phyloP scores from a whole-genome alignment of 176 grass and related monocot species.

The sorghum (Sorghum bicolor) region DNA sequence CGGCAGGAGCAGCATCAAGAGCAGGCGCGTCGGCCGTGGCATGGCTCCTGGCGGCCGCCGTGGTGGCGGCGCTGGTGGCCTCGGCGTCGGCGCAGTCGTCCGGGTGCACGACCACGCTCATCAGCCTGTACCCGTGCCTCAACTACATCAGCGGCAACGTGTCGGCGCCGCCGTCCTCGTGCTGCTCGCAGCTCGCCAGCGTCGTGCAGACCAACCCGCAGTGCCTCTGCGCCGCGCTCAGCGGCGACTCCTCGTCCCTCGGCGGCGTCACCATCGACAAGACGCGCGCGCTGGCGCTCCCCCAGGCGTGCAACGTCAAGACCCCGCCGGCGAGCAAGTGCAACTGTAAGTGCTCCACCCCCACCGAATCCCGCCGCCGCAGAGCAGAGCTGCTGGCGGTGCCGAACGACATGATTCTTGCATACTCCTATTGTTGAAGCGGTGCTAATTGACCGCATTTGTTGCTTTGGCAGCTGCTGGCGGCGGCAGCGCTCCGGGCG shows the following conservation, averaged over 20 bases:
- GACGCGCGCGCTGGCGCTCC: constrained; percentile 55
- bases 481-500: neutral
- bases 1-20: neutral
- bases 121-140: constrained; percentile 81
- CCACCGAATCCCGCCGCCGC: neutral
- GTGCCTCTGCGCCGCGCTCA: constrained; percentile 75
- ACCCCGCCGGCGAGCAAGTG: constrained; percentile 74
- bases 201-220: constrained; percentile 64
- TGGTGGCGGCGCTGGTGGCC: constrained; percentile 13
- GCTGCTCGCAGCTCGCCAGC: constrained; percentile 62
- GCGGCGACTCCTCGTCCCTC: constrained; percentile 36
- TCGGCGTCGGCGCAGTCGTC: constrained; percentile 54
- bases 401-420: too few species aligned
- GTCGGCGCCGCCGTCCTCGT: constrained; percentile 39
- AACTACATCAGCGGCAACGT: constrained; percentile 83
- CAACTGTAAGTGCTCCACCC: constrained; percentile 37
- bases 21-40: neutral
- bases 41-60: constrained; percentile 2
- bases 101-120: constrained; percentile 54
- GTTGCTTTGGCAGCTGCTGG: constrained; percentile 15
- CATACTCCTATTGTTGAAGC: neutral
- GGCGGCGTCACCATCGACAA: constrained; percentile 65
- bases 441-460: neutral
- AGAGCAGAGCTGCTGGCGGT: neutral
- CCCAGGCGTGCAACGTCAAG: constrained; percentile 57